A percentile compares a stretch with the other conserved stretches of the same genome.
Conservation (phyloP, 2,329 filamentous ascomycete genomes). For the Harringtonia lauricola region DNA sequence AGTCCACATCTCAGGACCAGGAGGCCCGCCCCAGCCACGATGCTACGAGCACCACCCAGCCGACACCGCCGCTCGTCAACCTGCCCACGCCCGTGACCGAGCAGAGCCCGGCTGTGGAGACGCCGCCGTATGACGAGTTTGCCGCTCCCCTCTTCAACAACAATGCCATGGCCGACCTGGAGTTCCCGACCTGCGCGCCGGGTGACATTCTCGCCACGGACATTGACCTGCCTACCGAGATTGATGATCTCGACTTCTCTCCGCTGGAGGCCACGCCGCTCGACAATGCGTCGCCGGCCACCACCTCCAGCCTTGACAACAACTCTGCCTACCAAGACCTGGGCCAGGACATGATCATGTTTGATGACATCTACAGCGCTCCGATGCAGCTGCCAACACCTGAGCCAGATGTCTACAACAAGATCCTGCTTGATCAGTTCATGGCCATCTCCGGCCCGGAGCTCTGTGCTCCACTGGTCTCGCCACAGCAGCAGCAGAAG, state of each 20-base stretch:
- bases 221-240: conserved; percentile 27
- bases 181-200: conserved; percentile 27
- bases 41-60: conserved; percentile 31
- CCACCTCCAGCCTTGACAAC: conserved; percentile 28
- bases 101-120: conserved; percentile 41
- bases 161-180: conserved; percentile 36
- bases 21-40: conserved; percentile 21
- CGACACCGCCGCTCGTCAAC: conserved; percentile 49
- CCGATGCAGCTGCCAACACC: conserved; percentile 45
- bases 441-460: conserved; percentile 25
- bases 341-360: conserved; percentile 48
- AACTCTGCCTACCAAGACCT: conserved; percentile 51
- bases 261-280: conserved; percentile 27
- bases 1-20: conserved; percentile 1
- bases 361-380: conserved; percentile 52
- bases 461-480: conserved; percentile 23
- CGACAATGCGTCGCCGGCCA: conserved; percentile 40
- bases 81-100: conserved; percentile 53
- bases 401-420: conserved; percentile 19
- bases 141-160: conserved; percentile 20
- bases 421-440: conserved; percentile 31
- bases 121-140: conserved; percentile 41
- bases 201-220: conserved; percentile 7
- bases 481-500: conserved; percentile 9
- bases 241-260: conserved; percentile 29